Base-by-base conservation (phyloP, 345 rosid genomes). In the Populus pruinosa region DNA sequence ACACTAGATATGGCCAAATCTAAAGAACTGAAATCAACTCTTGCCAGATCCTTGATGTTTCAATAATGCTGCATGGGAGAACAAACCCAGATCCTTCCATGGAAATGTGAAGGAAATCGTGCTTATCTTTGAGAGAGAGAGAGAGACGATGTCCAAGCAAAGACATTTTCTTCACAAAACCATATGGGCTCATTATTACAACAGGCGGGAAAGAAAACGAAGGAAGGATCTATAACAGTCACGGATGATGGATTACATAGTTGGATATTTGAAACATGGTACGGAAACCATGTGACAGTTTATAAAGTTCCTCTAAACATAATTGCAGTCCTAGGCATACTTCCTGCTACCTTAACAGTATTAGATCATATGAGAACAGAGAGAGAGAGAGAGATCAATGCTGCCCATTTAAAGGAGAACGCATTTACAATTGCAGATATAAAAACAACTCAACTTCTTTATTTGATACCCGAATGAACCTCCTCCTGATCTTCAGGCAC, bases 401-500 rank as follows among this genome's bases (percentile, higher is more conserved):
- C 73, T 35, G 8, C 44, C 62, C 70, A 69, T 35, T 21, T 12
- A 53, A 75, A 77, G 79, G 76, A 49, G 69, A 31, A 66, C 27
- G 47, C 25, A 79, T 83, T 83, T 83, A 75, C 77, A 69, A 36
- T 68, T 49, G 31, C 63, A 79, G 44, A 25, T 70, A 27, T 23
- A 76, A 49, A 20, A 73, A 13, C 13, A 13, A 8, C 29, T 70
- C 35, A 29, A 5, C 16, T 67, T 20, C 62, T 55, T 55, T 56
- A 33, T 35, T 73, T 59, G 67, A 59, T 4, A 5, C 7, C 27
- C 5, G 16, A 25, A 62, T 66, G 39, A 67, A 29, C n/a, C 67
- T 62, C 62, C 47, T n/a, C 75, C 25, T 21, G 71, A 7, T 67
- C 43, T 79, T 87, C 85, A 87, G 21, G 85, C 83, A 69, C 90